Base-by-base conservation (phyloP, 352 stramenopile genomes). In the Phytophthora sansomeana region DNA sequence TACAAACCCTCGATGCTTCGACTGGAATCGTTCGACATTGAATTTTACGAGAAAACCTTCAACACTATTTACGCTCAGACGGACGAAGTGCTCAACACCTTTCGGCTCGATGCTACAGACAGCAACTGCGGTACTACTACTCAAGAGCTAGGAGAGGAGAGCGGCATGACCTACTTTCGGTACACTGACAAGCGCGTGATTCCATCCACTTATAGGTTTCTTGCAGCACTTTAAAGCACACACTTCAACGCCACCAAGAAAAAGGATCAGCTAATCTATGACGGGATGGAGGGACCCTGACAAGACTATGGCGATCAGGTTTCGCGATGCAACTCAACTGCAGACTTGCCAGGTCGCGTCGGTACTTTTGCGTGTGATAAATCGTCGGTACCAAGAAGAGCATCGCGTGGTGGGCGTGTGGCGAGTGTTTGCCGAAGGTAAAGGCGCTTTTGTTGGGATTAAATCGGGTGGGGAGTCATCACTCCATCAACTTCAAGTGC, bases 381-480 rank as follows among this genome's bases (percentile, higher is more conserved):
- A 36, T 10, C 32, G 32, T 9, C 13, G 32, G 32, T 36, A 36
- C 32, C 32, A 36, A 9, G 32, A 36, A 36, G 32, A 36, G 8
- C 9, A 36, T 4, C 32, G 32, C 32, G 33, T 35, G 24, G 43
- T 54, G 32, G 9, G 29, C 1, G 43, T 63, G 14, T 54, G 55
- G 43, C 19, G 44, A 39, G 19, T 38, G 1, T 54, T 54, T 41
- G 47, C 17, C 16, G 55, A 63, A 13, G 54, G 55, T 5, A 43
- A 63, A 39, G 55, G 55, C 38, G 16, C 9, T 16, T 63, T 63
- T n/a, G 16, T 33, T 24, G 55, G 43, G 39, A 60, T 7, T 38
- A 60, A 30, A 60, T 30, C 14, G 51, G 51, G 7, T 60, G 38
- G 52, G 10, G 26, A 6, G 5, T 29, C 5, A 4, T 44, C 17